Evolutionary conservation across 2,329 filamentous ascomycete species (phyloP).

Genomic region (Verticillium alfalfae): DNA sequence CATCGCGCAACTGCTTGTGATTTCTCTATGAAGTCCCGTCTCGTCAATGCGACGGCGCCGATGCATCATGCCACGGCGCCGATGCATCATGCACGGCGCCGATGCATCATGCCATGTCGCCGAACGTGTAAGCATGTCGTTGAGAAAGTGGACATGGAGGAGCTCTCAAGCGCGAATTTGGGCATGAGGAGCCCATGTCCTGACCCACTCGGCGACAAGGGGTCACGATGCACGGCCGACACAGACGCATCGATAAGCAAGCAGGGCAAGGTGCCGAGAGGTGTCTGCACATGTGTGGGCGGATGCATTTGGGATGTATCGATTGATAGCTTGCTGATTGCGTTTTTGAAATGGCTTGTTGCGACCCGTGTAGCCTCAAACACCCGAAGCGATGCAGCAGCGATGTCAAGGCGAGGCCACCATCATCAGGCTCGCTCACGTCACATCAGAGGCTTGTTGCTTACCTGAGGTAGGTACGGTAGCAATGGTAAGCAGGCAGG

Average conservation of each 20-base stretch:
- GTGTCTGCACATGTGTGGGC: background rate
- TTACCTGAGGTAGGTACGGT: too few relatives aligned
- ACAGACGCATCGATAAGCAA: background rate
- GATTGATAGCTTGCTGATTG: background rate
- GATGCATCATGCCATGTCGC: too few relatives aligned
- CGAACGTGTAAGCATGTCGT: background rate
- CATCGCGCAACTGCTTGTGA: background rate
- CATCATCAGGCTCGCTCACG: background rate
- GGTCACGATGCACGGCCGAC: background rate
- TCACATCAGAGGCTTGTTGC: background rate
- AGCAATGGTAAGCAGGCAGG: too few relatives aligned
- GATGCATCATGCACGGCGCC: too few relatives aligned
- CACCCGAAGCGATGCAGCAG: background rate
- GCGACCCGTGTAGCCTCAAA: background rate
- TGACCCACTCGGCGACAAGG: background rate
- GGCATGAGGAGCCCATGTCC: background rate
- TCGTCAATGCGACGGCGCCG: too few relatives aligned
- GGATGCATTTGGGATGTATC: background rate
- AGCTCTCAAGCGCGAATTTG: background rate
- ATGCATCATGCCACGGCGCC: too few relatives aligned
- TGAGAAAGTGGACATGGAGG: background rate
- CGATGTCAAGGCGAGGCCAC: background rate
- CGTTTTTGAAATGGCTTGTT: background rate
- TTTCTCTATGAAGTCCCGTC: background rate
- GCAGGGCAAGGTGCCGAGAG: background rate